Evolutionary conservation across 2,329 filamentous ascomycete species (phyloP), one percentile per base, ranked within the genome.

Genomic region (Nothopassalora personata): DNA sequence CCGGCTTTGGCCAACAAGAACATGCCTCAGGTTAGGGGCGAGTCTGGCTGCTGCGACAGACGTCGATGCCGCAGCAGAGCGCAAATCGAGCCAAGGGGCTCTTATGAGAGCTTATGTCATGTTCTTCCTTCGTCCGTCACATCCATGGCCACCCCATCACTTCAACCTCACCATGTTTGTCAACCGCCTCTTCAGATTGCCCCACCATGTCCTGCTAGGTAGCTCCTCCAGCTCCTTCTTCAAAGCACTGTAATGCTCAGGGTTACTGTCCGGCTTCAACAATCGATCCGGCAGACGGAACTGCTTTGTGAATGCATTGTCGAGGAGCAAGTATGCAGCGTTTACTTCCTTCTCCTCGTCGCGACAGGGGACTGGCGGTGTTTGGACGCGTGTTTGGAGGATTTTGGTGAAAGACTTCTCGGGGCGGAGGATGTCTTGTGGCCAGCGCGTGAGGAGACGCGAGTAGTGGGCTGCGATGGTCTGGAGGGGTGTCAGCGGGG

Each of bases 301-400:
- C 66, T 77, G 66, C 54, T 79, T 81, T 50, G 72, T 74, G 66
- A 84, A 86, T 52, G 81, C 74, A 67, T 86, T 79, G 64, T 85
- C 82, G 2, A 87, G 73, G n/a, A 87, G 73, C 2, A 81, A 79
- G 62, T 82, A 84, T 1, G 86, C 77, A 4, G 82, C 83, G 65
- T 85, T 86, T 56, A 84, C 71, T 65, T 83, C 77, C 33, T 71
- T 70, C 33, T 75, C 66, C 61, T 82, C 79, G 49, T 66, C 50
- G 43, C 63, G 59, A 53, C 36, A 47, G 50, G 67, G 58, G 0
- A 67, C 56, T 51, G 67, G 71, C 8, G 66, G 73, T 53, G 52
- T 68, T 33, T 71, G 69, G 60, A 75, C 73, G 54, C 78, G 77
- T 57, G 70, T 67, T 60, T 74, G 71, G 58, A 82, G 74, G 52